Evolutionary conservation across 345 rosid genomes (phyloP).

Genomic region (Acer yangbiense): DNA sequence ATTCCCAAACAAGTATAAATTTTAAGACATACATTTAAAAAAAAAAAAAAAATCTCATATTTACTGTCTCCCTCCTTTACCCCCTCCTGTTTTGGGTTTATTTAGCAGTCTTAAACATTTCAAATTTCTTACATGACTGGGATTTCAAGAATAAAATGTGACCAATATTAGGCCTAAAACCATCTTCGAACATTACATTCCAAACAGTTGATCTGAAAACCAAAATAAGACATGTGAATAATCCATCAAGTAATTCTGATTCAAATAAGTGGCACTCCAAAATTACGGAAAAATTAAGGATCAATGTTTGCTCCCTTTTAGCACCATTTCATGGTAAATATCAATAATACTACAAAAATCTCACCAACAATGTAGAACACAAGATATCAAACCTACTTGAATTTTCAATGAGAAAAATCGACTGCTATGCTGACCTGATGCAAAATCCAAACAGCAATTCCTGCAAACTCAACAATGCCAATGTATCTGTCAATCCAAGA

Average conservation of each 20-base stretch:
- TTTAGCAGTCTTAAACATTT: background rate
- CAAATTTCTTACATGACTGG: background rate
- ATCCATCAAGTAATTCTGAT: too few relatives aligned
- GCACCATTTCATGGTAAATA: background rate
- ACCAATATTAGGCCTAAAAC: background rate
- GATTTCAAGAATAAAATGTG: background rate
- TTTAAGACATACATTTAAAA: too few relatives aligned
- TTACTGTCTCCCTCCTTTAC: background rate
- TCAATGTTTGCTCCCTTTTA: background rate
- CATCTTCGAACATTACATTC: too few relatives aligned
- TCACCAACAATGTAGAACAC: background rate
- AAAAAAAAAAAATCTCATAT: background rate
- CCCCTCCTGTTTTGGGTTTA: too few relatives aligned
- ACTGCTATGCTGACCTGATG: slow-evolving; percentile 63
- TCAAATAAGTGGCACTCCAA: background rate
- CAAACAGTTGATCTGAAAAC: background rate
- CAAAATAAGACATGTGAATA: background rate
- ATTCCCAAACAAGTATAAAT: background rate
- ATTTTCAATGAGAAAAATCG: background rate
- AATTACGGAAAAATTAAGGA: background rate
- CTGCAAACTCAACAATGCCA: slow-evolving; percentile 94
- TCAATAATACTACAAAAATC: background rate
- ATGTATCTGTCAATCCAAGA: slow-evolving; percentile 92
- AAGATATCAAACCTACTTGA: background rate
- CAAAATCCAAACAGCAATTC: slow-evolving; percentile 94